A percentile compares a stretch with the other conserved stretches of the same genome.
Evolutionary conservation across 768 basidiomycete species (phyloP).

Genomic region (Daedaleopsis nitida): DNA sequence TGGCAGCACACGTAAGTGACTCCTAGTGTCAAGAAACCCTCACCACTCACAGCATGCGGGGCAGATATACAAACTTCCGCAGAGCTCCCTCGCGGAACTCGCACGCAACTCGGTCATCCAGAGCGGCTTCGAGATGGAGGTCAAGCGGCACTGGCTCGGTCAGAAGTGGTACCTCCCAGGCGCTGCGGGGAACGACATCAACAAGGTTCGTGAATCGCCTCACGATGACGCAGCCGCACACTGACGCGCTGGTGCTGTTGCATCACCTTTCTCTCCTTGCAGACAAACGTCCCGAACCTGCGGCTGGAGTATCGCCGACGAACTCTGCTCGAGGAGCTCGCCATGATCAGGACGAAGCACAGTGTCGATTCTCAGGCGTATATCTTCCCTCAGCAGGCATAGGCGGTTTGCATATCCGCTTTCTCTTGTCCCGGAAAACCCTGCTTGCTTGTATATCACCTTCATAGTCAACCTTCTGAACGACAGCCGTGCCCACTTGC

Average conservation of each 20-base stretch:
- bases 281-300: slow-evolving; percentile 98
- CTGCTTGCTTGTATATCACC: too few relatives aligned
- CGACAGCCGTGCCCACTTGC: too few relatives aligned
- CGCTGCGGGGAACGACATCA: slow-evolving; percentile 91
- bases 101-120: slow-evolving; percentile 98
- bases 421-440: too few relatives aligned
- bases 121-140: slow-evolving; percentile 97
- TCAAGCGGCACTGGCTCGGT: slow-evolving; percentile 96
- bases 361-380: slow-evolving; percentile 17
- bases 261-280: slow-evolving; percentile 9
- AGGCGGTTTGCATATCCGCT: background rate
- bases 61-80: slow-evolving; percentile 95
- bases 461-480: too few relatives aligned
- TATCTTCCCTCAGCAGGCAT: slow-evolving; percentile 7
- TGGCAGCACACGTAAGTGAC: slow-evolving; percentile 85
- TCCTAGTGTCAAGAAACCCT: background rate
- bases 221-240: background rate
- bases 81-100: slow-evolving; percentile 91
- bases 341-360: slow-evolving; percentile 20
- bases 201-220: slow-evolving; percentile 64
- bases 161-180: slow-evolving; percentile 93
- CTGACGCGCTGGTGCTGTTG: too few relatives aligned
- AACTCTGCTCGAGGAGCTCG: slow-evolving; percentile 83
- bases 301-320: slow-evolving; percentile 90
- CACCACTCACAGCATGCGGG: background rate